phyloP scores from a whole-genome alignment of 1,139 yeast species.

The Wickerhamomyces sp. region DNA sequence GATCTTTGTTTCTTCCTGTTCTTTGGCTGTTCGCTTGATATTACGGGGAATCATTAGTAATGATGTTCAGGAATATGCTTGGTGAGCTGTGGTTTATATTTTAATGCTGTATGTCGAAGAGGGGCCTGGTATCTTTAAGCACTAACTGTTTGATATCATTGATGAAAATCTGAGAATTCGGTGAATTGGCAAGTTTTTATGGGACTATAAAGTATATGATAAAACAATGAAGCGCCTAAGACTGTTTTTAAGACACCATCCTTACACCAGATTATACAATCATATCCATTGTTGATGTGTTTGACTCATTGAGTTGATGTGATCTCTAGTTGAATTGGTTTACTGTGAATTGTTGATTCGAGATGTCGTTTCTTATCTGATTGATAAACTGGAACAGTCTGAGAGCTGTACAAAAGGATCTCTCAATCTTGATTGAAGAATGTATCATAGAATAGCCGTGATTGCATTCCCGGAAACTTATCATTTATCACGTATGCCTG shows the following conservation, averaged over 20 bases:
- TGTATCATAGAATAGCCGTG: background rate
- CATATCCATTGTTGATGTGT: background rate
- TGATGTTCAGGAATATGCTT: background rate
- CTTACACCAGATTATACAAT: background rate
- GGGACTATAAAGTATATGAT: background rate
- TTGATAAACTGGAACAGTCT: background rate
- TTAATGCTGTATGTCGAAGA: too few relatives aligned
- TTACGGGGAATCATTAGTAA: background rate
- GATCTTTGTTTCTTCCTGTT: background rate
- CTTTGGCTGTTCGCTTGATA: slow-evolving; percentile 1
- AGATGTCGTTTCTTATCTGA: background rate
- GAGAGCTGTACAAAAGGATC: slow-evolving; percentile 1
- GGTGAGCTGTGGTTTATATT: background rate
- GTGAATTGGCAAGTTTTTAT: too few relatives aligned
- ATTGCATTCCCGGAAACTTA: background rate
- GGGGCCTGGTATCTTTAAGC: background rate
- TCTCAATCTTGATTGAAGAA: background rate
- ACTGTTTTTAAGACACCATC: background rate
- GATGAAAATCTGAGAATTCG: too few relatives aligned
- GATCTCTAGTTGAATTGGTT: background rate
- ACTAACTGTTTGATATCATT: background rate
- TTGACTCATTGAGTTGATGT: background rate
- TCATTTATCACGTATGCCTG: too few relatives aligned
- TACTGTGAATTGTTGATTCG: background rate
- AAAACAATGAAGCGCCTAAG: background rate